Evolutionary conservation across 2,329 filamentous ascomycete genomes (phyloP), one percentile per base, ranked within the genome.

Genomic region (Teratosphaeria gauchensis): DNA sequence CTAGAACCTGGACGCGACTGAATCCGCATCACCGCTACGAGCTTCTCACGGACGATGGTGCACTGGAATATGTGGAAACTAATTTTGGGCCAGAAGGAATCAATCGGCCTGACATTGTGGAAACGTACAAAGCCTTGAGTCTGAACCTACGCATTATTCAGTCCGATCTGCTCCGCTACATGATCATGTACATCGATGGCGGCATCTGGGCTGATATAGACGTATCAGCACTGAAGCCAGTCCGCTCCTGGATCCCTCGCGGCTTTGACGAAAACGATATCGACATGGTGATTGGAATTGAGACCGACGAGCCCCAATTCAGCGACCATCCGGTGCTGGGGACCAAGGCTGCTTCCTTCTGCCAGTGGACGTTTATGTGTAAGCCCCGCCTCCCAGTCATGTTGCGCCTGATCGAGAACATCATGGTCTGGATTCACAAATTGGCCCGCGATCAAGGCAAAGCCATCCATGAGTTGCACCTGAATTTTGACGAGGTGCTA

Each of bases 321-420:
- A 75, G 73, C 19, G 73, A 83, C 54, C 86, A 89, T 67, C 78
- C 82, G 1, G 84, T 89, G 32, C 76, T 88, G 0, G 86, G 86
- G 14, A 79, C 78, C 54, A 89, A 89, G 72, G 88, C 82, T 42
- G 77, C 79, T 63, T 89, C 85, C 0, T 89, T 89, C 69, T 89
- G 86, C 69, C 86, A 89, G 67, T 89, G 86, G 86, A 89, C 86
- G 0, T 87, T 89, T 66, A 85, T 87, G 75, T 82, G 82, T 64
- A 87, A 88, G 68, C 85, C 86, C 0, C 76, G 78, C n/a, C 79
- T 85, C 30, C 84, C 84, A 1, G 84, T 89, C 58, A 88, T 89
- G 84, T 76, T 88, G 71, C 75, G 76, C 32, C 77, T 89, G 3
- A 81, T 89, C 53, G 84, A 88, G 68, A 82, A 85, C 65, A 88